phyloP scores from a whole-genome alignment of 805 yeast genomes.

The Ogataea salicorniae region DNA sequence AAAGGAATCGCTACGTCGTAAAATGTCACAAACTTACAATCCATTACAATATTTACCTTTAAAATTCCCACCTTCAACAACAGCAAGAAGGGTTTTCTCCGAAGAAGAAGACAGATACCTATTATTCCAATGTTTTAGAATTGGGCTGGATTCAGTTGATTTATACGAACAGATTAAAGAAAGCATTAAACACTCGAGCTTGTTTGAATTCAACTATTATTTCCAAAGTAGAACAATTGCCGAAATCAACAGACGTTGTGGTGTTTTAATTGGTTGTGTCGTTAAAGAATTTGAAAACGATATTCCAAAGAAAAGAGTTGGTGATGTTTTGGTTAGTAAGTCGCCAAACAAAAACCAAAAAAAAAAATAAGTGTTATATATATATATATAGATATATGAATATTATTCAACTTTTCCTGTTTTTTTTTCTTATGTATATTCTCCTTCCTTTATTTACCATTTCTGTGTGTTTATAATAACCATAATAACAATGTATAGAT shows the following conservation, averaged over 20 bases:
- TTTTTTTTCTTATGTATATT: too few relatives aligned
- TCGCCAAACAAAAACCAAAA: background rate
- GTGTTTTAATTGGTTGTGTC: slow-evolving; percentile 69
- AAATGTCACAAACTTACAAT: slow-evolving; percentile 54
- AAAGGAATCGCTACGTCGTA: slow-evolving; percentile 72
- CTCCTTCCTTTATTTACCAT: too few relatives aligned
- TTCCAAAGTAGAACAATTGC: slow-evolving; percentile 71
- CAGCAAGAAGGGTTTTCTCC: slow-evolving; percentile 62
- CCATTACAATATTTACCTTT: slow-evolving; percentile 78
- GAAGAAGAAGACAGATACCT: slow-evolving; percentile 91
- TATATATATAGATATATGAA: too few relatives aligned
- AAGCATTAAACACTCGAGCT: slow-evolving; percentile 64
- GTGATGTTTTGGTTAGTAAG: background rate
- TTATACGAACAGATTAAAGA: slow-evolving; percentile 75
- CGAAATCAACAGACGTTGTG: slow-evolving; percentile 79
- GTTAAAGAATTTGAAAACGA: slow-evolving; percentile 57
- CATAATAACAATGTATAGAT: too few relatives aligned
- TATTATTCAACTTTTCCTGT: too few relatives aligned
- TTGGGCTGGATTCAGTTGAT: slow-evolving; percentile 76
- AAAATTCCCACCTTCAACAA: slow-evolving; percentile 55
- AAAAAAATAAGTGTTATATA: background rate
- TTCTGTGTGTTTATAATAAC: too few relatives aligned
- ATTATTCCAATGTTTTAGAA: slow-evolving; percentile 69
- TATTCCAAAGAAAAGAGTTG: background rate
- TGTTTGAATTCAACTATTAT: slow-evolving; percentile 85